Evolutionary conservation across 306 rosid genomes (phyloP).

Genomic region (Delonix regia): DNA sequence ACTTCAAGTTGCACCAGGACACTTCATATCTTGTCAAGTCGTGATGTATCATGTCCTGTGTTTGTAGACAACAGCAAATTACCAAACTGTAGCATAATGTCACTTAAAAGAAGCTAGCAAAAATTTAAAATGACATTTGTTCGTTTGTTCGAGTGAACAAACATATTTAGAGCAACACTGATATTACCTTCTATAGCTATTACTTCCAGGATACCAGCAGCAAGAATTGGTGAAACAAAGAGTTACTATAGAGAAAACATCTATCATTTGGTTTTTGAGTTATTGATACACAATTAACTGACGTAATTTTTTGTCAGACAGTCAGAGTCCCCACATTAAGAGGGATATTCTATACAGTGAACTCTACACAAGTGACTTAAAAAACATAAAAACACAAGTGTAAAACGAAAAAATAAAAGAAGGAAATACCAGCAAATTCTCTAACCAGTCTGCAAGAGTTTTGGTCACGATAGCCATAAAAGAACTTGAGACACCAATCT

Average conservation of each 20-base stretch:
- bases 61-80: not conserved
- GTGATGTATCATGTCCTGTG: not conserved
- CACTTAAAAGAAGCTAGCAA: conserved; percentile 14
- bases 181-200: not conserved
- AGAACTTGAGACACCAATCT: conserved; percentile 16
- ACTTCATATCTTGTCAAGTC: not conserved
- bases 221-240: not conserved
- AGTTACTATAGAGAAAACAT: conserved; percentile 30
- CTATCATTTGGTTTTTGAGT: conserved; percentile 36
- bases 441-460: conserved; percentile 28
- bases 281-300: conserved; percentile 51
- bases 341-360: conserved; percentile 55
- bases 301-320: conserved; percentile 51
- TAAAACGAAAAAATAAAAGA: not conserved
- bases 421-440: conserved; percentile 44
- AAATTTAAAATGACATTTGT: not conserved
- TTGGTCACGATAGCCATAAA: conserved; percentile 16
- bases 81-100: not conserved
- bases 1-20: not conserved
- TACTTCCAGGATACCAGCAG: conserved; percentile 13
- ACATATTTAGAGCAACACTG: not conserved
- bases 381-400: conserved; percentile 43
- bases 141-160: not conserved
- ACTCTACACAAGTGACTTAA: conserved; percentile 41
- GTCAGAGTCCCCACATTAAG: conserved; percentile 29